Percentiles rank a stretch among this genome's conserved stretches.
These are phyloP conservation scores for Fraxinus velutina DNA, from an alignment of 305 asterid genomes.

Conservation along the genomic window DNA sequence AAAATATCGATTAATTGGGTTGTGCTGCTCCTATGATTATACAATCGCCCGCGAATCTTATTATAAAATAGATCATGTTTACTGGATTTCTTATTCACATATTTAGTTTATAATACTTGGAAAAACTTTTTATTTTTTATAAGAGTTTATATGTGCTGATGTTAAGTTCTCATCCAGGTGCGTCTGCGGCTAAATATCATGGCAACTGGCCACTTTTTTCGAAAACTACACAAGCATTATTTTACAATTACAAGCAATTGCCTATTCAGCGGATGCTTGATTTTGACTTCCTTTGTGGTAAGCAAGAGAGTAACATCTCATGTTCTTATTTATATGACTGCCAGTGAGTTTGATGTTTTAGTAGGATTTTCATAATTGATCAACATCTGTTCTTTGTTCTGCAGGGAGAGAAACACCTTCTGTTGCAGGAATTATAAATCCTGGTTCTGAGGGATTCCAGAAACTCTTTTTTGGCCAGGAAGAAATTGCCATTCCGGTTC, in stretches of 20 bases:
- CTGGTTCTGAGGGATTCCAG: conserved; percentile 99
- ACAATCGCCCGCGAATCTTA: background rate
- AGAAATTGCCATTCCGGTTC: conserved; percentile 81
- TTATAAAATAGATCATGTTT: conserved; percentile 7
- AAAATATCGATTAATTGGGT: background rate
- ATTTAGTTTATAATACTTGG: background rate
- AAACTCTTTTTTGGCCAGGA: conserved; percentile 95
- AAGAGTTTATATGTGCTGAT: conserved; percentile 19
- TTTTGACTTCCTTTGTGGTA: conserved; percentile 96
- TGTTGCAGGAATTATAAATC: conserved; percentile 94
- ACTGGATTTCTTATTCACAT: conserved; percentile 17
- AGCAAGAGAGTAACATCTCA: conserved; percentile 17
- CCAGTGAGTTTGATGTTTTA: background rate
- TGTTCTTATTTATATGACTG: conserved; percentile 1
- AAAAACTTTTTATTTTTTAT: background rate
- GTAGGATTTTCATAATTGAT: background rate
- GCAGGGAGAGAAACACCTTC: conserved; percentile 91
- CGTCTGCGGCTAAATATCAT: conserved; percentile 37
- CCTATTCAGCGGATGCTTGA: conserved; percentile 99
- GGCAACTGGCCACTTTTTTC: conserved; percentile 96
- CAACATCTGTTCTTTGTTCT: background rate
- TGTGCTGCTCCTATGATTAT: background rate
- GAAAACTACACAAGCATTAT: conserved; percentile 81
- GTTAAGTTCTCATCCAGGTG: conserved; percentile 33
- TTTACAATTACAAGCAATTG: conserved; percentile 85